Percentiles rank a stretch among this genome's conserved stretches.
phyloP scores from a whole-genome alignment of 805 yeast genomes.

The Wickerhamia fluorescens region DNA sequence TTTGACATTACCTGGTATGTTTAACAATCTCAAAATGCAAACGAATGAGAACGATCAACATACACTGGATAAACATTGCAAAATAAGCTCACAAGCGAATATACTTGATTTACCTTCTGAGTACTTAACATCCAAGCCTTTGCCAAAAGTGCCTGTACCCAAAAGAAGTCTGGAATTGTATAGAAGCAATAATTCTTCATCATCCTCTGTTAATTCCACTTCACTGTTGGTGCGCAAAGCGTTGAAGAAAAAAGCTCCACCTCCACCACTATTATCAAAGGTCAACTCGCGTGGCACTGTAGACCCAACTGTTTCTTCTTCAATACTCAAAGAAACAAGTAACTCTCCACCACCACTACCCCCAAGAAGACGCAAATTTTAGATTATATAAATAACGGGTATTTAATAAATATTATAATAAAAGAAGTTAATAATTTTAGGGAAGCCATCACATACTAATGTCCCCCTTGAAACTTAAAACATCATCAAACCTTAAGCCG shows the following conservation, averaged over 20 bases:
- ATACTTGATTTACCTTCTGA: constrained; percentile 30
- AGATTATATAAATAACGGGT: background rate
- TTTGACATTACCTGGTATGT: no score
- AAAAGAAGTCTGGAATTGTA: constrained; percentile 3
- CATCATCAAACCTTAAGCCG: constrained; percentile 58
- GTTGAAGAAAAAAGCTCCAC: constrained; percentile 29
- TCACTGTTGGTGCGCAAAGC: constrained; percentile 23
- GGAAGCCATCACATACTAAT: constrained; percentile 21
- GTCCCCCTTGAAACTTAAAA: constrained; percentile 61
- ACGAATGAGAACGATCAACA: no score
- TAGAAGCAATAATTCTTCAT: constrained; percentile 5
- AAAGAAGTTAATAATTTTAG: no score
- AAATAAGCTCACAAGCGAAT: no score
- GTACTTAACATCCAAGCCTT: constrained; percentile 16
- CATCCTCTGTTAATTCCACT: constrained; percentile 10
- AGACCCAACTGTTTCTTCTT: no score
- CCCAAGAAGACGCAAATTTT: constrained; percentile 16
- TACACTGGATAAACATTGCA: no score
- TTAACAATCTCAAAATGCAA: no score
- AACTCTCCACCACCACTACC: constrained; percentile 31
- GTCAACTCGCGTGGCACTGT: background rate
- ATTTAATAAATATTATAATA: background rate
- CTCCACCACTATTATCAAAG: constrained; percentile 28
- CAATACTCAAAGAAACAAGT: background rate
- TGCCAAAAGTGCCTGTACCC: constrained; percentile 12